Evolutionary conservation across 345 rosid genomes (phyloP).

Genomic region (Nasturtium officinale): DNA sequence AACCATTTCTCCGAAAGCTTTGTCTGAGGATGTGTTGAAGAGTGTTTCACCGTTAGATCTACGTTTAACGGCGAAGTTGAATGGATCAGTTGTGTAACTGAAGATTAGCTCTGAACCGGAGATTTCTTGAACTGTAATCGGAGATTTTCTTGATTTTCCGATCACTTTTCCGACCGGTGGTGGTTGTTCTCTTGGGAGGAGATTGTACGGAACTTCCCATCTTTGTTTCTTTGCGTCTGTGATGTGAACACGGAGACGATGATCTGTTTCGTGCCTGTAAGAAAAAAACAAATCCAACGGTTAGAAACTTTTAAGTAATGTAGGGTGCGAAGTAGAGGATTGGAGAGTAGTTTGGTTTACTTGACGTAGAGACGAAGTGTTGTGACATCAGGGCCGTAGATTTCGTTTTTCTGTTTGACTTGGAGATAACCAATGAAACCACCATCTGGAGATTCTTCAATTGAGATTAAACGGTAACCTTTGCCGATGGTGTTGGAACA

Average conservation of each 20-base stretch:
- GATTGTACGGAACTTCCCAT: constrained; percentile 95
- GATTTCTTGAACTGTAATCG: constrained; percentile 53
- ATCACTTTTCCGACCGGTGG: constrained; percentile 54
- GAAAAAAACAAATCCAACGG: constrained; percentile 27
- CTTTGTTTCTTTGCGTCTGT: constrained; percentile 86
- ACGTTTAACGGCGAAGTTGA: constrained; percentile 83
- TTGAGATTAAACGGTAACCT: constrained; percentile 84
- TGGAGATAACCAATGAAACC: constrained; percentile 78
- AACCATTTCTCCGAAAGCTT: constrained; percentile 53
- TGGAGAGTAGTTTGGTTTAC: constrained; percentile 49
- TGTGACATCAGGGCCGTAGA: constrained; percentile 89
- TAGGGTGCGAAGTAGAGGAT: constrained; percentile 31
- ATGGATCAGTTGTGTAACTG: constrained; percentile 73
- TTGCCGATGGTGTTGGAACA: constrained; percentile 58
- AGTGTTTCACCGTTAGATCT: constrained; percentile 76
- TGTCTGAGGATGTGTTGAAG: constrained; percentile 55
- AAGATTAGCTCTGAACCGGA: constrained; percentile 68
- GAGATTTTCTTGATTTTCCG: constrained; percentile 57
- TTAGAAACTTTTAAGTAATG: constrained; percentile 16
- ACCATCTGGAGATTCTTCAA: constrained; percentile 76
- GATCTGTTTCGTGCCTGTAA: constrained; percentile 74
- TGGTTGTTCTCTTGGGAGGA: constrained; percentile 74
- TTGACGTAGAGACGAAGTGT: constrained; percentile 76
- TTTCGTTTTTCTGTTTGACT: constrained; percentile 67
- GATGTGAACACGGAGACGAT: constrained; percentile 79